Percentiles rank a stretch among this genome's conserved stretches.
These are phyloP conservation scores for Gnomoniopsis sp. DNA, from an alignment of 2,329 filamentous ascomycete species.

Conservation along the genomic window DNA sequence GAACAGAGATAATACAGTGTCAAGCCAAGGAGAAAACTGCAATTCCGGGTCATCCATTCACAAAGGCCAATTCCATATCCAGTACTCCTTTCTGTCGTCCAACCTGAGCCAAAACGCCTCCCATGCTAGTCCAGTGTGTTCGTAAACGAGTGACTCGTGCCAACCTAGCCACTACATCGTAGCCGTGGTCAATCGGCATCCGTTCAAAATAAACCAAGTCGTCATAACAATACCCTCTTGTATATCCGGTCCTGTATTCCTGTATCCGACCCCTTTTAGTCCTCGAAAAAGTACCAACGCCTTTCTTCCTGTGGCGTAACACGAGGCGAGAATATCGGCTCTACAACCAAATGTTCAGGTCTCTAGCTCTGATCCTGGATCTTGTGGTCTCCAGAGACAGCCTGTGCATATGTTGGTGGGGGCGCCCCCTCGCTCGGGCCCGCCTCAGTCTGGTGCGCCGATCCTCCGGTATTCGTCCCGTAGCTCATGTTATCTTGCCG, in stretches of 20 bases:
- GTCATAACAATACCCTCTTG: not conserved
- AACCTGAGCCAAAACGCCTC: constrained; percentile 3
- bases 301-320: not conserved
- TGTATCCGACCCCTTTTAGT: not conserved
- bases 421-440: constrained; percentile 40
- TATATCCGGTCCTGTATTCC: not conserved
- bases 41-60: not conserved
- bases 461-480: constrained; percentile 33
- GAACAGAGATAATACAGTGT: not conserved
- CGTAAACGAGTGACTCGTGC: constrained; percentile 7
- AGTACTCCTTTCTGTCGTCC: not conserved
- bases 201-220: not conserved
- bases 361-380: constrained; percentile 65
- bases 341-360: not conserved
- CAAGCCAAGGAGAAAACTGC: not conserved
- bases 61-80: not conserved
- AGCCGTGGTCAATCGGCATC: not conserved
- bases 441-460: constrained; percentile 29
- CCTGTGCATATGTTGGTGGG: constrained; percentile 82
- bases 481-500: constrained; percentile 41
- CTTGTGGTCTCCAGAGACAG: constrained; percentile 87
- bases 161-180: not conserved
- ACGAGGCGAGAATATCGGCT: not conserved
- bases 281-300: not conserved
- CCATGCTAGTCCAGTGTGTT: constrained; percentile 1